Percentiles rank a stretch among this genome's conserved stretches.
phyloP scores from a whole-genome alignment of 495 filamentous ascomycete species.

The Mytilinidion resinicola region DNA sequence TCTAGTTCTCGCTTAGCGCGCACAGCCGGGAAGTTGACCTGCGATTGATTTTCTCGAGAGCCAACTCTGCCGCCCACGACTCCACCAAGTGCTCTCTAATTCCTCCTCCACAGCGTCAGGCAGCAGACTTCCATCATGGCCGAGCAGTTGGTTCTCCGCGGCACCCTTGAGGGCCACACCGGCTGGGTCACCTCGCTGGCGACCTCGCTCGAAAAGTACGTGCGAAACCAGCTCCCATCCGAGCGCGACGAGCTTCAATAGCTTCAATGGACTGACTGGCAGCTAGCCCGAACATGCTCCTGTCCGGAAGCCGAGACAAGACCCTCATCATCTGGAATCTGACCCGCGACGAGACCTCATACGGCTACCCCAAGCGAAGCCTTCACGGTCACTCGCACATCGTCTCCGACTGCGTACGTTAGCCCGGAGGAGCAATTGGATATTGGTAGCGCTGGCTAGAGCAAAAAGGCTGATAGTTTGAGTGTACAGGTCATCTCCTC shows the following conservation, averaged over 20 bases:
- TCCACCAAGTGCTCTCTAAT: conserved; percentile 3
- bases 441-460: conserved; percentile 2
- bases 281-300: conserved; percentile 95
- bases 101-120: conserved; percentile 11
- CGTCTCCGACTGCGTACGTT: conserved; percentile 98
- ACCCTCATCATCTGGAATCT: conserved; percentile 99
- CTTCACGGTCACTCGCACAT: conserved; percentile 99
- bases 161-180: conserved; percentile 93
- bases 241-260: conserved; percentile 1
- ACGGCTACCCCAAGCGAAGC: conserved; percentile 97
- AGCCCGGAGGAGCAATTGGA: conserved; percentile 17
- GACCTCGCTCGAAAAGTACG: conserved; percentile 97
- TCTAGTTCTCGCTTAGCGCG: conserved; percentile 2
- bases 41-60: not conserved
- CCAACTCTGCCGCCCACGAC: not conserved
- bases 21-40: conserved; percentile 7
- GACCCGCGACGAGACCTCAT: conserved; percentile 93
- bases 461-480: conserved; percentile 19
- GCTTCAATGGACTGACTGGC: conserved; percentile 30
- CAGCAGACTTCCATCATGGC: conserved; percentile 55
- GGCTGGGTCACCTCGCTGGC: conserved; percentile 82
- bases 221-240: conserved; percentile 7
- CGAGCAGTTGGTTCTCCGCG: conserved; percentile 95
- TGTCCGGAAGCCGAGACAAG: conserved; percentile 96
- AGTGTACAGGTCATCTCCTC: conserved; percentile 88